Conservation (phyloP, 2,329 filamentous ascomycete genomes). For the Colletotrichum cereale region DNA sequence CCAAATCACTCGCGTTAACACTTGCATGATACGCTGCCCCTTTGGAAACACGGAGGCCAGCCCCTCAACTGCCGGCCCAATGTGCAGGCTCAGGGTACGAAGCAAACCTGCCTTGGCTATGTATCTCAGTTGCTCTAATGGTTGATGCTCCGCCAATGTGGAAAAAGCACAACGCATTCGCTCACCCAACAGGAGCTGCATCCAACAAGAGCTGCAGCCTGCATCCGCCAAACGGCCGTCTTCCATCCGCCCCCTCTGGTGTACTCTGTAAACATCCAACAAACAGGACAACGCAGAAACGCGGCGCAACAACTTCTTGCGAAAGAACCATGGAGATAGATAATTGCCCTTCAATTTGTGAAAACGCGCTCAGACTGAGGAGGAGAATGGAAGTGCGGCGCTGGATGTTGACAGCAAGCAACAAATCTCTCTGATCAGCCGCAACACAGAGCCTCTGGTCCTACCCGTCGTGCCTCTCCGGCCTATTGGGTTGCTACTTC, state of each 20-base stretch:
- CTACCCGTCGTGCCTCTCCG: not conserved
- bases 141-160: not conserved
- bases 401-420: not conserved
- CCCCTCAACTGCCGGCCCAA: no score
- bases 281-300: not conserved
- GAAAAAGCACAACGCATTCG: not conserved
- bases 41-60: no score
- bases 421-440: not conserved
- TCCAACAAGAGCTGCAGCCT: not conserved
- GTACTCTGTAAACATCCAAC: not conserved
- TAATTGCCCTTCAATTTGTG: not conserved
- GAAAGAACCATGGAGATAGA: no score
- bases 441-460: not conserved
- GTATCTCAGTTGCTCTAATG: not conserved
- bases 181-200: not conserved
- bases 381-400: not conserved
- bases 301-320: no score
- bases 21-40: no score
- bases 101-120: not conserved
- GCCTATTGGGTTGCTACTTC: not conserved
- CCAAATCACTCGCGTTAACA: no score
- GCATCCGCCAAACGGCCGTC: not conserved
- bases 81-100: no score
- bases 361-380: not conserved
- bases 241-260: not conserved